phyloP scores from a whole-genome alignment of 2,329 filamentous ascomycete genomes.

The Pseudocercospora vitis region DNA sequence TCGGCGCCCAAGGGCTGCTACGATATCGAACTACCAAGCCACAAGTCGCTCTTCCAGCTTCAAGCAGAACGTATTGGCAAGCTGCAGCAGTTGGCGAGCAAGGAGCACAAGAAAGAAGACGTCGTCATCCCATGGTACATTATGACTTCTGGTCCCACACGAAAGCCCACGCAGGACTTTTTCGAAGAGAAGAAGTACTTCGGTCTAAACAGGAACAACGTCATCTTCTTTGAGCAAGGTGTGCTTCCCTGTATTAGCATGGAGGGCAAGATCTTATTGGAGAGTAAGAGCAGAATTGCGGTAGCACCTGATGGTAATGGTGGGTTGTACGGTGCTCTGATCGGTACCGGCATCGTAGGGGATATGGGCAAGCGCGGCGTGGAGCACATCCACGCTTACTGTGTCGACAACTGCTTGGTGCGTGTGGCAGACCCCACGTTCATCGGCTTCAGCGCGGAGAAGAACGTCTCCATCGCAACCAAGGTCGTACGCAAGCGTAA shows the following conservation, averaged over 20 bases:
- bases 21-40: conserved; percentile 88
- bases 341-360: conserved; percentile 74
- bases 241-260: conserved; percentile 96
- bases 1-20: conserved; percentile 97
- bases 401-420: conserved; percentile 98
- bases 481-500: conserved; percentile 99
- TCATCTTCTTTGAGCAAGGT: conserved; percentile 93
- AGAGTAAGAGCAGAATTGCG: conserved; percentile 84
- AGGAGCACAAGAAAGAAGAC: conserved; percentile 61
- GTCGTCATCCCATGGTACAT: conserved; percentile 93
- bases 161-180: conserved; percentile 87
- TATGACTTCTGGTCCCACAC: conserved; percentile 96
- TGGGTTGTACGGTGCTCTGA: conserved; percentile 89
- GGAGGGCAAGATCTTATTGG: conserved; percentile 93
- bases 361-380: conserved; percentile 90
- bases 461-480: conserved; percentile 91
- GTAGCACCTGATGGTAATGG: conserved; percentile 97
- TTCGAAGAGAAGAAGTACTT: conserved; percentile 91
- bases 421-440: conserved; percentile 97
- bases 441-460: conserved; percentile 85
- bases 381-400: conserved; percentile 95
- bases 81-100: conserved; percentile 75
- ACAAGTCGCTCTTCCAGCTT: conserved; percentile 95
- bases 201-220: conserved; percentile 79
- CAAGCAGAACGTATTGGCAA: conserved; percentile 92